Base-by-base conservation (phyloP, 495 filamentous ascomycete species). In the Bryoglossum gracile region DNA sequence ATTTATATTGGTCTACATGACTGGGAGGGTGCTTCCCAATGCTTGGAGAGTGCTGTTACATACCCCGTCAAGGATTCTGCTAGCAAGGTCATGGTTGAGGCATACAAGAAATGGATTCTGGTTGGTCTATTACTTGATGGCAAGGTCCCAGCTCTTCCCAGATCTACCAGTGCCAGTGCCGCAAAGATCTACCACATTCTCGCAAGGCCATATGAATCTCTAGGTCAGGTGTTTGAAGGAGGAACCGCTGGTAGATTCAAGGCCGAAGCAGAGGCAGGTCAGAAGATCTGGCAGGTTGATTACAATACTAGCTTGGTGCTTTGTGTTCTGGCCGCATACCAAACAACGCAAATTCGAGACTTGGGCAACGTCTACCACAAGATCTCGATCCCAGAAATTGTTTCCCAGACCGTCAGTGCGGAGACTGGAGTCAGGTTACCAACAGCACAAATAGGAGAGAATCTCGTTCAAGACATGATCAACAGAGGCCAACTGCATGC, bases 21-120 rank as follows among this genome's bases (percentile, higher is more conserved):
- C 43, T 97, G 85, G 86, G 65, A 72, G 23, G 77, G 78, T 48
- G 89, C 91, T 0, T 68, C 76, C 22, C 73, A 81, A 36, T 86
- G 83, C 42, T 70, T 96, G 22, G 82, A 82, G 51, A 71, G 77
- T 47, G 78, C 82, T 33, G 70, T 91, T 24, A 73, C 80, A 13
- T 75, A 74, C 32, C 89, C 89, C 8, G 67, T 76, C 1, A 66
- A 64, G 26, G 70, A 75, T 11, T 71, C 72, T 10, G 71, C 76
- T 16, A 91, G 82, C 65, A 83, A 80, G 64, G 73, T 92, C 23
- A 88, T 89, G 82, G 72, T 86, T 2, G 89, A 95, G 57, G 87
- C 87, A 11, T 94, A 94, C 70, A 94, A 91, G 63, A 96, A 94
- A 67, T 95, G 87, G 84, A 64, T 92, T 8, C 67, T 98, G n/a